These are phyloP conservation scores for Pascua sp. DNA, from an alignment of 1,284 basidiomycete genomes.

Conservation along the genomic window DNA sequence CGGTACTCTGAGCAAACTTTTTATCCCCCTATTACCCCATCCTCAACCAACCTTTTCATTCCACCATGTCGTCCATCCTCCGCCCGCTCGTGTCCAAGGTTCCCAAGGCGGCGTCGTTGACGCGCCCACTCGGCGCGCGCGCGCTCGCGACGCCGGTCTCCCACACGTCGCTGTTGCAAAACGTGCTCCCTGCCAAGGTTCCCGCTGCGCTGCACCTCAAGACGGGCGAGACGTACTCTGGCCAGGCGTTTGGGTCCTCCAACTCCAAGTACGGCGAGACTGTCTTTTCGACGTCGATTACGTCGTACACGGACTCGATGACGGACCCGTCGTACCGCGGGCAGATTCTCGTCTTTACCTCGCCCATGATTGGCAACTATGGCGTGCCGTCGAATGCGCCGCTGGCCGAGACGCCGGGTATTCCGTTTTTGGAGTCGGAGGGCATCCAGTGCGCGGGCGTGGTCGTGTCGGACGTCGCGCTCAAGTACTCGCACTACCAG, in stretches of 20 bases:
- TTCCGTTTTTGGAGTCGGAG: conserved; percentile 84
- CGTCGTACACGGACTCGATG: conserved; percentile 99
- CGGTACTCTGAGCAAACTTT: neutral
- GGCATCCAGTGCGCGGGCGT: conserved; percentile 89
- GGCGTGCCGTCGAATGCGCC: conserved; percentile 87
- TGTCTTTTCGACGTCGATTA: conserved; percentile 98
- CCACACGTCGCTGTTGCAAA: conserved; percentile 24
- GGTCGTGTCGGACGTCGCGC: conserved; percentile 90
- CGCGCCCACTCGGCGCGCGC: conserved; percentile 12
- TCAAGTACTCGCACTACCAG: conserved; percentile 90
- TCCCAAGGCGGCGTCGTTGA: neutral
- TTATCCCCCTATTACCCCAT: neutral
- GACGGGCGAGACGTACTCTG: conserved; percentile 85
- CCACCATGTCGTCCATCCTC: conserved; percentile 20
- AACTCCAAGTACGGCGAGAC: conserved; percentile 92
- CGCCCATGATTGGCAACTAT: conserved; percentile 98
- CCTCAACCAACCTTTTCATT: neutral
- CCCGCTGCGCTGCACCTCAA: conserved; percentile 91
- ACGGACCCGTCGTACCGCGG: conserved; percentile 98
- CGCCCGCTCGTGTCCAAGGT: conserved; percentile 12
- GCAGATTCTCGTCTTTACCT: conserved; percentile 97
- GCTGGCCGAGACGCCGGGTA: conserved; percentile 73
- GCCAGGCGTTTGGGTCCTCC: conserved; percentile 83
- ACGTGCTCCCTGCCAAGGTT: conserved; percentile 47
- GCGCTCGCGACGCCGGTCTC: conserved; percentile 19